A percentile compares a stretch with the other conserved stretches of the same genome.
phyloP scores from a whole-genome alignment of 225 moss, liverwort and hornwort species.

The Polytrichum commune region DNA sequence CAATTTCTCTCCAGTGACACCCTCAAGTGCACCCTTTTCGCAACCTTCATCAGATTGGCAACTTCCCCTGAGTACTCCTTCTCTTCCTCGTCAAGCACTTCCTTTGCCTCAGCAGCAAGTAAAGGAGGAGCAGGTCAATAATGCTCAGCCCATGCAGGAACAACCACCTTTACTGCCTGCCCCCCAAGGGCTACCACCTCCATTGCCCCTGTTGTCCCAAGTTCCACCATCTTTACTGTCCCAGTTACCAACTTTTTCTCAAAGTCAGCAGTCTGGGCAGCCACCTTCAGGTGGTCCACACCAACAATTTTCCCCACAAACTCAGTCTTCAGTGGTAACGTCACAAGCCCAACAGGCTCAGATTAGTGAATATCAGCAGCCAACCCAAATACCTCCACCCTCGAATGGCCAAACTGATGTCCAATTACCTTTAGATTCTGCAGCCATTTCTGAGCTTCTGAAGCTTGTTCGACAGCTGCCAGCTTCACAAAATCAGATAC shows the following conservation, averaged over 20 bases:
- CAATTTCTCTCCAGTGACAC: slow-evolving; percentile 44
- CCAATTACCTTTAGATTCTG: slow-evolving; percentile 27
- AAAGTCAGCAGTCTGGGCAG: slow-evolving; percentile 26
- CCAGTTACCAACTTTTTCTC: slow-evolving; percentile 11
- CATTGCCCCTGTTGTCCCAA: slow-evolving; percentile 41
- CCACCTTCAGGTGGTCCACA: slow-evolving; percentile 19
- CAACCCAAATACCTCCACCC: slow-evolving; percentile 33
- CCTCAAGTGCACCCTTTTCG: slow-evolving; percentile 36
- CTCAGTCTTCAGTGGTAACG: slow-evolving; percentile 25
- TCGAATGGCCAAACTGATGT: slow-evolving; percentile 34
- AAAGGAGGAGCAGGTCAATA: slow-evolving; percentile 29
- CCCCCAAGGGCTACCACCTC: slow-evolving; percentile 39
- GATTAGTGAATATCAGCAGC: slow-evolving; percentile 48
- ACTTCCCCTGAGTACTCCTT: slow-evolving; percentile 35
- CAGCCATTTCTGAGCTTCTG: slow-evolving; percentile 55
- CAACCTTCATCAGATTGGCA: slow-evolving; percentile 50
- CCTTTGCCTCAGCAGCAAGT: slow-evolving; percentile 20
- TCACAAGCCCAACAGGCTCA: slow-evolving; percentile 53
- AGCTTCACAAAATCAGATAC: slow-evolving; percentile 52
- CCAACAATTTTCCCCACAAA: slow-evolving; percentile 36
- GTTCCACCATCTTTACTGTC: slow-evolving; percentile 49
- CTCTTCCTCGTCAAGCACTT: slow-evolving; percentile 27
- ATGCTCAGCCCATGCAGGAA: slow-evolving; percentile 30
- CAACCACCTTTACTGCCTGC: slow-evolving; percentile 29
- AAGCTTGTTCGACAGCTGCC: slow-evolving; percentile 86